A percentile compares a stretch with the other conserved stretches of the same genome.
Evolutionary conservation across 2,329 filamentous ascomycete genomes (phyloP).

Genomic region (Fusarium palustre): DNA sequence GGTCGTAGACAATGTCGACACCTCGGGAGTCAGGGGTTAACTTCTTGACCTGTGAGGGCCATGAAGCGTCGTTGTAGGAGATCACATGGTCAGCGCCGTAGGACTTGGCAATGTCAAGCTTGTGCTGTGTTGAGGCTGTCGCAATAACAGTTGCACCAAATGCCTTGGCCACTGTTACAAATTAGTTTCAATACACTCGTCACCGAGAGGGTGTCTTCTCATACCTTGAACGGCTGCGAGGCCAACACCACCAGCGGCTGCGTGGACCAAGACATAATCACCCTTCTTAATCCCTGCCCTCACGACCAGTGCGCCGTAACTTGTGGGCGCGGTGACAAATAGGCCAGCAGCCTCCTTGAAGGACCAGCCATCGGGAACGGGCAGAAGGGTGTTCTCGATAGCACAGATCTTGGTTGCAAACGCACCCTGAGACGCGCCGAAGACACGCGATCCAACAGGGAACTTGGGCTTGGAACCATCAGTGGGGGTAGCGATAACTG

Average conservation of each 20-base stretch:
- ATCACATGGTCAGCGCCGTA: conserved; percentile 89
- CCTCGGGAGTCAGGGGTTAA: conserved; percentile 78
- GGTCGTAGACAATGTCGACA: conserved; percentile 95
- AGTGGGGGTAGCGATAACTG: conserved; percentile 75
- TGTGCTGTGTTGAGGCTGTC: conserved; percentile 83
- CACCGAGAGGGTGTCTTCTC: conserved; percentile 5
- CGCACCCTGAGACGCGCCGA: conserved; percentile 86
- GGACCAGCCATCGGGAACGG: conserved; percentile 83
- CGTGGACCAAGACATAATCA: conserved; percentile 90
- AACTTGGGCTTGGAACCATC: conserved; percentile 67
- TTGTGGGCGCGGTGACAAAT: conserved; percentile 92
- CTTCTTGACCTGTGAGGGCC: conserved; percentile 78
- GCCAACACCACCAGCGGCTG: conserved; percentile 91
- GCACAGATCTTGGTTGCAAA: conserved; percentile 83
- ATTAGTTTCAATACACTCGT: background rate
- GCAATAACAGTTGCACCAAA: conserved; percentile 93
- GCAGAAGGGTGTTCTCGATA: conserved; percentile 73
- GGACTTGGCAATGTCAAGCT: conserved; percentile 79
- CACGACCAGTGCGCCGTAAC: conserved; percentile 84
- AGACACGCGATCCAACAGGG: conserved; percentile 83
- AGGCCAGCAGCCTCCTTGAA: conserved; percentile 87
- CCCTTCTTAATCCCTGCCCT: conserved; percentile 81
- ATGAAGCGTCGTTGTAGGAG: conserved; percentile 75
- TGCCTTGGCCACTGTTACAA: conserved; percentile 79
- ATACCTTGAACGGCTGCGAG: conserved; percentile 85